Evolutionary conservation across 345 rosid genomes (phyloP).

Genomic region (Lepidium aucheri): DNA sequence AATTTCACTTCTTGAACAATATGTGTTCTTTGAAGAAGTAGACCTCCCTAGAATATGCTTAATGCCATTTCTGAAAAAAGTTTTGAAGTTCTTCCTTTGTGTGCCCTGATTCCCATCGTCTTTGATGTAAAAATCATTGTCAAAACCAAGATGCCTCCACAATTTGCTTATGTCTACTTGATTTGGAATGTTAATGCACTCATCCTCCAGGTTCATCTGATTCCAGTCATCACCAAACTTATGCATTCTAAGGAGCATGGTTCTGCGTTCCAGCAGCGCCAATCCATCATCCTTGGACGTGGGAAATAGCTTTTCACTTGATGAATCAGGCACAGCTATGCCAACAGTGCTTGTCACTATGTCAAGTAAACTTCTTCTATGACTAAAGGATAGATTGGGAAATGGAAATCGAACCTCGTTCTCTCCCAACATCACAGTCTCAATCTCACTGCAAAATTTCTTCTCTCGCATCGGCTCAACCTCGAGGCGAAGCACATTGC

Average conservation of each 20-base stretch:
- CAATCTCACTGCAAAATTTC: conserved; percentile 38
- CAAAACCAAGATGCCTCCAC: conserved; percentile 34
- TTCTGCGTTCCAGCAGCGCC: conserved; percentile 47
- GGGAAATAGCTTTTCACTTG: conserved; percentile 45
- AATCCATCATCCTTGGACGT: conserved; percentile 39
- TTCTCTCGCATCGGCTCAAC: conserved; percentile 49
- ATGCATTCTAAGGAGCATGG: conserved; percentile 43
- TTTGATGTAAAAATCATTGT: conserved; percentile 12
- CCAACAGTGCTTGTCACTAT: conserved; percentile 45
- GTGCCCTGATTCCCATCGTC: conserved; percentile 31
- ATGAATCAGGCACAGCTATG: conserved; percentile 33
- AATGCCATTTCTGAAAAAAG: conserved; percentile 42
- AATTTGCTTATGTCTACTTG: conserved; percentile 38
- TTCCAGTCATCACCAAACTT: conserved; percentile 34
- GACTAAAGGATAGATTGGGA: conserved; percentile 48
- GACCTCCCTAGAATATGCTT: conserved; percentile 56
- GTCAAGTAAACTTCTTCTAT: conserved; percentile 67
- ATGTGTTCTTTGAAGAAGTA: conserved; percentile 34
- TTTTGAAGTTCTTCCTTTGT: conserved; percentile 41
- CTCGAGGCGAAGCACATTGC: conserved; percentile 74
- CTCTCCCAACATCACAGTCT: conserved; percentile 27
- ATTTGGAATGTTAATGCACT: conserved; percentile 31
- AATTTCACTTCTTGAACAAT: conserved; percentile 55
- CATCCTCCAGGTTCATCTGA: conserved; percentile 32
- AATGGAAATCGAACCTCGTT: conserved; percentile 42